Percentiles rank a stretch among this genome's conserved stretches.
Evolutionary conservation across 2,329 filamentous ascomycete species (phyloP).

Genomic region (Lachnellula suecica): DNA sequence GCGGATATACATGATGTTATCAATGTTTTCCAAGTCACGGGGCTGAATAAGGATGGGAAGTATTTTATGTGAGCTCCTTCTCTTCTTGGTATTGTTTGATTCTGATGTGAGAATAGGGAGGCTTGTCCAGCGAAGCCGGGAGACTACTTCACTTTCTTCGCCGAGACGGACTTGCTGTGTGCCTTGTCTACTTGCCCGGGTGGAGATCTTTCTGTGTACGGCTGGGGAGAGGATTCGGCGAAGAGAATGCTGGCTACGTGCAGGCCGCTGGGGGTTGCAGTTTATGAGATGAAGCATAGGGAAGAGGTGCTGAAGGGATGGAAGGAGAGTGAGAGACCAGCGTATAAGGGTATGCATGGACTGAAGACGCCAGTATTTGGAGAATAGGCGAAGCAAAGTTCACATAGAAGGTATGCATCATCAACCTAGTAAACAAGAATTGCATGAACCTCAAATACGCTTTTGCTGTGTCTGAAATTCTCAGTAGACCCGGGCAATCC

Average conservation of each 20-base stretch:
- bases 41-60: constrained; percentile 66
- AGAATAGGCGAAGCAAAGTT: constrained; percentile 3
- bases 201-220: constrained; percentile 80
- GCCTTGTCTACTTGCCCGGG: constrained; percentile 72
- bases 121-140: constrained; percentile 44
- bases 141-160: constrained; percentile 68
- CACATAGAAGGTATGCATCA: too few relatives aligned
- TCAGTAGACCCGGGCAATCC: too few relatives aligned
- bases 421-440: too few relatives aligned
- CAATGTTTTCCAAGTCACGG: constrained; percentile 84
- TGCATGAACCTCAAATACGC: too few relatives aligned
- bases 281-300: constrained; percentile 62
- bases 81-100: background rate
- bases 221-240: constrained; percentile 68
- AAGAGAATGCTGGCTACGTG: constrained; percentile 70
- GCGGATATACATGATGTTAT: constrained; percentile 81
- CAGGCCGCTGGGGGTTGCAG: constrained; percentile 71
- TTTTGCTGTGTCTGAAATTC: too few relatives aligned
- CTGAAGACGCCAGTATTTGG: constrained; percentile 39
- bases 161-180: constrained; percentile 69
- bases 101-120: constrained; percentile 31
- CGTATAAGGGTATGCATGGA: constrained; percentile 67
- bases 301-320: constrained; percentile 55
- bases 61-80: constrained; percentile 65
- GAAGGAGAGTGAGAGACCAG: constrained; percentile 58